A percentile compares a stretch with the other conserved stretches of the same genome.
Conservation (phyloP, 495 filamentous ascomycete species). For the Penicillium odoratum region DNA sequence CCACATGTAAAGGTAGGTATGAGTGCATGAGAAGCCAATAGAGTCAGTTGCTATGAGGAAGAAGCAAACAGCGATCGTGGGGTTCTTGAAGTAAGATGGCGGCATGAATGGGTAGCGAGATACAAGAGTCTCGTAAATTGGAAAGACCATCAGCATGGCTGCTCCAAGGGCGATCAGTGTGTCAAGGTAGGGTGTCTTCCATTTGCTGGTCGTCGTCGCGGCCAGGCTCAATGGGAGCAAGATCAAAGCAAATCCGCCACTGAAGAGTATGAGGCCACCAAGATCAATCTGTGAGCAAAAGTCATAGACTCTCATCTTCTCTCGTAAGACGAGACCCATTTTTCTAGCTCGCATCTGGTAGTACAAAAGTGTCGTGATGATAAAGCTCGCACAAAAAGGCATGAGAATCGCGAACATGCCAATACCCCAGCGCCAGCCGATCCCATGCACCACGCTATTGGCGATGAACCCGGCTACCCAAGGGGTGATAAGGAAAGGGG, state of each 20-base stretch:
- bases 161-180: slow-evolving; percentile 42
- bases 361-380: slow-evolving; percentile 46
- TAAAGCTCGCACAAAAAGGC: slow-evolving; percentile 47
- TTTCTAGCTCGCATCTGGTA: slow-evolving; percentile 40
- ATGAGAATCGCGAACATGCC: slow-evolving; percentile 52
- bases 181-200: slow-evolving; percentile 46
- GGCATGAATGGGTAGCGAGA: slow-evolving; percentile 47
- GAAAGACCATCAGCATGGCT: slow-evolving; percentile 34
- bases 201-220: slow-evolving; percentile 34
- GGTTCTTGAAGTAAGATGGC: slow-evolving; percentile 41
- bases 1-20: slow-evolving; percentile 51
- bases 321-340: slow-evolving; percentile 30
- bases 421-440: slow-evolving; percentile 54
- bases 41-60: slow-evolving; percentile 40
- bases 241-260: slow-evolving; percentile 35
- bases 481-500: slow-evolving; percentile 47
- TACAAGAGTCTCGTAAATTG: slow-evolving; percentile 45
- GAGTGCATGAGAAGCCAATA: slow-evolving; percentile 41
- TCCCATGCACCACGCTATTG: slow-evolving; percentile 43
- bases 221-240: slow-evolving; percentile 44
- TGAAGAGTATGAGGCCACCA: slow-evolving; percentile 43
- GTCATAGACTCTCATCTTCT: slow-evolving; percentile 34
- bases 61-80: slow-evolving; percentile 39
- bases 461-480: slow-evolving; percentile 48
- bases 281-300: slow-evolving; percentile 51